Evolutionary conservation across 225 moss, liverwort and hornwort species (phyloP).

Genomic region (Antitrichia curtipendula): DNA sequence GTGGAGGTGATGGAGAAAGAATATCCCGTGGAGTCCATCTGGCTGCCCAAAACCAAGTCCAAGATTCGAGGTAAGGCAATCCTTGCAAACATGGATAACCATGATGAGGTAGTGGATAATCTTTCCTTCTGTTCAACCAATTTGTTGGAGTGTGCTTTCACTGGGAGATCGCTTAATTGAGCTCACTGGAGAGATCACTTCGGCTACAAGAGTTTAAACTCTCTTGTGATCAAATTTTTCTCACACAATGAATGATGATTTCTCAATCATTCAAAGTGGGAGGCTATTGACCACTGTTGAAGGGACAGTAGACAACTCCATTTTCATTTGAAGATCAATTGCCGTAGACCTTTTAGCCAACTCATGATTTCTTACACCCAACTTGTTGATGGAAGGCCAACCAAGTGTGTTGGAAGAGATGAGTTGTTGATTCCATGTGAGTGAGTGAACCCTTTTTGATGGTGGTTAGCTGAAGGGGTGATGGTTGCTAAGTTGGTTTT

Average conservation of each 20-base stretch:
- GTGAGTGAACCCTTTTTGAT: background rate
- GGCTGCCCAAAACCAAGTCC: slow-evolving; percentile 50
- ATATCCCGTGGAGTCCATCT: slow-evolving; percentile 59
- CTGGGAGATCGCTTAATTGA: background rate
- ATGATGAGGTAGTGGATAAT: background rate
- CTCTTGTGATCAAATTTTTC: background rate
- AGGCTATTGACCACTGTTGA: background rate
- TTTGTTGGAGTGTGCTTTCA: background rate
- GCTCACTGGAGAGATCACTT: background rate
- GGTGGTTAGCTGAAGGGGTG: background rate
- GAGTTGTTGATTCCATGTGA: background rate
- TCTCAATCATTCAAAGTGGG: background rate
- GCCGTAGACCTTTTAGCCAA: background rate
- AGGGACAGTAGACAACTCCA: background rate
- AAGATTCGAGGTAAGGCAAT: slow-evolving; percentile 33
- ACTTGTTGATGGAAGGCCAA: background rate
- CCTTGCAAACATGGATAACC: background rate
- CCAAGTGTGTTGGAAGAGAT: background rate
- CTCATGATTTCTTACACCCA: background rate
- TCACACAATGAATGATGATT: background rate
- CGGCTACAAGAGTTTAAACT: background rate
- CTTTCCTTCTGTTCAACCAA: background rate
- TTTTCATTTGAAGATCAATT: background rate
- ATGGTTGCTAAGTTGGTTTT: slow-evolving; percentile 7
- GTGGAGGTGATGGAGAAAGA: slow-evolving; percentile 39